phyloP scores from a whole-genome alignment of 768 basidiomycete species.

The Piloderma croceum region DNA sequence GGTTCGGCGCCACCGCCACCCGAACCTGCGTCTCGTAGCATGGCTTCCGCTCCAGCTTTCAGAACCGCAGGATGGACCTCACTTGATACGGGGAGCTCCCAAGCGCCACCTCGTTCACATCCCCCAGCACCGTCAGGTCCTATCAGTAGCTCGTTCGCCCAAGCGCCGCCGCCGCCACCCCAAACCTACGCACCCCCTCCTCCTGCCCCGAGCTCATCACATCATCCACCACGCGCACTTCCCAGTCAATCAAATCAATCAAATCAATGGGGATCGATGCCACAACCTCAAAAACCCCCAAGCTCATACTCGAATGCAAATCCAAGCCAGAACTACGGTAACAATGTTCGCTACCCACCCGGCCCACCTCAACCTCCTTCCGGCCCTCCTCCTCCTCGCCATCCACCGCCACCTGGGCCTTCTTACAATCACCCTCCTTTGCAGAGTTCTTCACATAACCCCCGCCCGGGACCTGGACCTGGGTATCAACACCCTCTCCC shows the following conservation, averaged over 20 bases:
- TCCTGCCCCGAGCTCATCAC: conserved; percentile 11
- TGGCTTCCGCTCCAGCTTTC: conserved; percentile 39
- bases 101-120: conserved; percentile 19
- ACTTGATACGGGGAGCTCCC: conserved; percentile 45
- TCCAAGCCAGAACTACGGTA: neutral
- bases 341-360: conserved; percentile 3
- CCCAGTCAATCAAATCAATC: conserved; percentile 27
- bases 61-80: conserved; percentile 64
- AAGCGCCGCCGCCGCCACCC: conserved; percentile 6
- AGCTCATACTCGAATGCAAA: too few species aligned
- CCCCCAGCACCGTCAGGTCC: conserved; percentile 8
- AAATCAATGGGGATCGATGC: conserved; percentile 20
- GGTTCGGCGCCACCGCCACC: conserved; percentile 13
- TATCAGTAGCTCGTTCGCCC: conserved; percentile 2
- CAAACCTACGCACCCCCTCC: conserved; percentile 11
- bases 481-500: conserved; percentile 5
- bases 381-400: conserved; percentile 1
- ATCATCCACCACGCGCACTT: conserved; percentile 11
- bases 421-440: conserved; percentile 7
- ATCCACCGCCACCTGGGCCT: conserved; percentile 4
- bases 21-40: conserved; percentile 9
- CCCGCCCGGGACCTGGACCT: neutral
- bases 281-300: conserved; percentile 8
- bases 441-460: too few species aligned
- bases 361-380: conserved; percentile 8